A percentile compares a stretch with the other conserved stretches of the same genome.
Evolutionary conservation across 345 rosid genomes (phyloP).

Genomic region (Gossypium raimondii): DNA sequence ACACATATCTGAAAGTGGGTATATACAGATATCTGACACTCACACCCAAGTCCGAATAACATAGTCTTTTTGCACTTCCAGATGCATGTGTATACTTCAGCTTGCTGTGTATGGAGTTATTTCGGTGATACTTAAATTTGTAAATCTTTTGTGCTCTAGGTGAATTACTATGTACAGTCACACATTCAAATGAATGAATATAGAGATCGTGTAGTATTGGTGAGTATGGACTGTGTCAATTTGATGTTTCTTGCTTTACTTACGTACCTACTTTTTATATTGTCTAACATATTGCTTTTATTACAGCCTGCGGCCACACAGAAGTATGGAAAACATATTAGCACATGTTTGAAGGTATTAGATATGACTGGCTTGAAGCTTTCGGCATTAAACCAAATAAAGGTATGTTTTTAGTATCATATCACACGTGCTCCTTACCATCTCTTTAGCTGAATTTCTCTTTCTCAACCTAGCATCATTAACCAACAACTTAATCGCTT

Average conservation of each 20-base stretch:
- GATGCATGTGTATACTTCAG: background rate
- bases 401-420: constrained; percentile 39
- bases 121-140: background rate
- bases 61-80: background rate
- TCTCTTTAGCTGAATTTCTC: background rate
- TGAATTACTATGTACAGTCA: constrained; percentile 84
- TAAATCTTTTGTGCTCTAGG: constrained; percentile 37
- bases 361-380: constrained; percentile 97
- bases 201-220: constrained; percentile 88
- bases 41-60: background rate
- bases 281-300: constrained; percentile 13
- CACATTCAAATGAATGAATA: constrained; percentile 98
- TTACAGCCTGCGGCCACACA: constrained; percentile 71
- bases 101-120: background rate
- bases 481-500: background rate
- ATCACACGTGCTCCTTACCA: constrained; percentile 3
- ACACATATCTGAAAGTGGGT: background rate
- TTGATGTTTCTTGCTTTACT: background rate
- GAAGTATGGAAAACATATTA: constrained; percentile 60
- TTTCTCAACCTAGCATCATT: background rate
- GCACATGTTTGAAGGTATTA: constrained; percentile 79
- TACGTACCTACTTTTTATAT: background rate
- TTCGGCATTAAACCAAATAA: constrained; percentile 81
- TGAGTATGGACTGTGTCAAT: constrained; percentile 25
- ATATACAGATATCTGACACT: background rate